A percentile compares a stretch with the other conserved stretches of the same genome.
These are phyloP conservation scores for Sarocladium oryzae DNA, from an alignment of 2,329 filamentous ascomycete species.

Conservation along the genomic window DNA sequence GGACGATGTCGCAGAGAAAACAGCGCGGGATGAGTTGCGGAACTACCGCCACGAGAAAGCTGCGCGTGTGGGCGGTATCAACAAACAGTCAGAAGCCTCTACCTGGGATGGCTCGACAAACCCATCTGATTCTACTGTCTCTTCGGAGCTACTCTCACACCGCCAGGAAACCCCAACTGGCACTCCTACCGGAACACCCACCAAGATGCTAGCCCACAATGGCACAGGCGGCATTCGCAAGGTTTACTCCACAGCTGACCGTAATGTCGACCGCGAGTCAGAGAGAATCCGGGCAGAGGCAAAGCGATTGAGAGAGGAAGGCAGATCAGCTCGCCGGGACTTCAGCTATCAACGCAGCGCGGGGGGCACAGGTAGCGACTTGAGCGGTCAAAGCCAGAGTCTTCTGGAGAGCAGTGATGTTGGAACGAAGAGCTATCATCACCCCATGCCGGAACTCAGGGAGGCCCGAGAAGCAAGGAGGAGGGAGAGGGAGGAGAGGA, in stretches of 20 bases:
- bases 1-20: constrained; percentile 59
- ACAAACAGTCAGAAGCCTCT: constrained; percentile 72
- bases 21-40: constrained; percentile 63
- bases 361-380: constrained; percentile 31
- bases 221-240: constrained; percentile 47
- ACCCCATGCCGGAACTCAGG: constrained; percentile 46
- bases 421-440: constrained; percentile 52
- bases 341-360: constrained; percentile 47
- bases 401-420: constrained; percentile 32
- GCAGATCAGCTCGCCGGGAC: constrained; percentile 39
- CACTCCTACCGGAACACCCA: constrained; percentile 33
- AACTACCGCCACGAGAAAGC: constrained; percentile 82
- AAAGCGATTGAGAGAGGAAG: constrained; percentile 46
- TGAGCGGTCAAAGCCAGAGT: constrained; percentile 24
- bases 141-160: constrained; percentile 53
- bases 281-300: constrained; percentile 53
- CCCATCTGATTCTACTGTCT: constrained; percentile 59
- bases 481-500: constrained; percentile 26
- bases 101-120: constrained; percentile 69
- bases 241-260: constrained; percentile 55
- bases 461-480: constrained; percentile 25
- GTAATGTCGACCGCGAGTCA: constrained; percentile 42
- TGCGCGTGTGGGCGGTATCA: constrained; percentile 83
- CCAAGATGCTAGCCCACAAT: constrained; percentile 13
- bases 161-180: constrained; percentile 50